Conservation (phyloP, 441 rosid genomes). For the Manihot esculenta region DNA sequence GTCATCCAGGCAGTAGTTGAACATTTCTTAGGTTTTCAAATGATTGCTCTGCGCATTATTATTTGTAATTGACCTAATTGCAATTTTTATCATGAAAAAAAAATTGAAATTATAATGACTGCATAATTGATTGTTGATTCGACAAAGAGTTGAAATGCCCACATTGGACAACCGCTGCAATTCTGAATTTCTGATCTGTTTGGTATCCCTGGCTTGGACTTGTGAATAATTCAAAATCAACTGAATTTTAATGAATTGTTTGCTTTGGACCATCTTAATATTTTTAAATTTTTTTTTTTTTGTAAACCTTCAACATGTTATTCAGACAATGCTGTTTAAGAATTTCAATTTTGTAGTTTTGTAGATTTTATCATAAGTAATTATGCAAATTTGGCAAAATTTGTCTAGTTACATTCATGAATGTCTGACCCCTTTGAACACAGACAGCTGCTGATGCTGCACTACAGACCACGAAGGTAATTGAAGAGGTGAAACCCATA, state of each 20-base stretch:
- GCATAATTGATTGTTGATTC: neutral
- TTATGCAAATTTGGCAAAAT: neutral
- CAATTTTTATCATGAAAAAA: neutral
- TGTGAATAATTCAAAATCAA: neutral
- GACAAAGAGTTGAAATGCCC: neutral
- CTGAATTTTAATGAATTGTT: neutral
- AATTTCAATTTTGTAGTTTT: neutral
- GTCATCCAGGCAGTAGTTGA: neutral
- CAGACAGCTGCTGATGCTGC: conserved; percentile 85
- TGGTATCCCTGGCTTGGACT: neutral
- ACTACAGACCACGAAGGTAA: conserved; percentile 53
- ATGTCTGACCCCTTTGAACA: conserved; percentile 11
- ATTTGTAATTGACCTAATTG: neutral
- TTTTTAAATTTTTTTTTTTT: neutral
- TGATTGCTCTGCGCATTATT: neutral
- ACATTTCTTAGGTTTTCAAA: neutral
- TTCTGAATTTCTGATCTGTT: neutral
- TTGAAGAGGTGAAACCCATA: conserved; percentile 70
- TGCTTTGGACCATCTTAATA: too few species aligned
- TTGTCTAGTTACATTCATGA: neutral
- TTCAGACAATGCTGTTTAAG: neutral
- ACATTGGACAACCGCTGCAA: neutral
- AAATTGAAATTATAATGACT: neutral
- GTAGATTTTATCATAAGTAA: neutral
- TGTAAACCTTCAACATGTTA: neutral